These are phyloP conservation scores for Scedosporium apiospermum DNA, from an alignment of 2,329 filamentous ascomycete genomes.

Conservation along the genomic window DNA sequence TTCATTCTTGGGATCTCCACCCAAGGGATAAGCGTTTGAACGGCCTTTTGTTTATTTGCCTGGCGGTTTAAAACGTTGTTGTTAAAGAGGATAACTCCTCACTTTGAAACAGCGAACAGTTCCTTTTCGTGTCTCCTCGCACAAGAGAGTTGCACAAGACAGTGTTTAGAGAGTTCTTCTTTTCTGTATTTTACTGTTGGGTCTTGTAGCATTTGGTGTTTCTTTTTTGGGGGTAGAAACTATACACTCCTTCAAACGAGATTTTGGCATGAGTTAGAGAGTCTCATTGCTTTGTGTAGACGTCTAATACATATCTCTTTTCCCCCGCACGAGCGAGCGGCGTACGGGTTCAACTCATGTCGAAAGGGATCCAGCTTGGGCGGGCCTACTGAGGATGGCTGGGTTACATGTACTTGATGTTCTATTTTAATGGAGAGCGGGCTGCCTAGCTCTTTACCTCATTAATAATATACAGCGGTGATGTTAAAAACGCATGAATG, in stretches of 20 bases:
- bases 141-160: too few species aligned
- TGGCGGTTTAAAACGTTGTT: too few species aligned
- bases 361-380: not conserved
- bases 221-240: not conserved
- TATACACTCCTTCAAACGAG: not conserved
- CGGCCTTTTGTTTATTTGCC: not conserved
- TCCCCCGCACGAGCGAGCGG: too few species aligned
- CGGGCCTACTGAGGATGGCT: not conserved
- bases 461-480: not conserved
- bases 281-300: too few species aligned
- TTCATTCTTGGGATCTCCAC: not conserved
- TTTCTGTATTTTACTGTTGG: not conserved
- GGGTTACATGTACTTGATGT: not conserved
- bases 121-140: too few species aligned
- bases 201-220: not conserved
- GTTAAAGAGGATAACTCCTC: too few species aligned
- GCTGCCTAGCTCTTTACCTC: not conserved
- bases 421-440: not conserved
- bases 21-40: not conserved
- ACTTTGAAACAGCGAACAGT: too few species aligned
- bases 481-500: not conserved
- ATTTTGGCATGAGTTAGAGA: not conserved
- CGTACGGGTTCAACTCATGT: too few species aligned
- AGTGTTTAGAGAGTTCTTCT: not conserved
- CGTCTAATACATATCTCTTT: too few species aligned